These are phyloP conservation scores for Phylloporus rhodoxanthus DNA, from an alignment of 768 basidiomycete genomes.

Conservation along the genomic window DNA sequence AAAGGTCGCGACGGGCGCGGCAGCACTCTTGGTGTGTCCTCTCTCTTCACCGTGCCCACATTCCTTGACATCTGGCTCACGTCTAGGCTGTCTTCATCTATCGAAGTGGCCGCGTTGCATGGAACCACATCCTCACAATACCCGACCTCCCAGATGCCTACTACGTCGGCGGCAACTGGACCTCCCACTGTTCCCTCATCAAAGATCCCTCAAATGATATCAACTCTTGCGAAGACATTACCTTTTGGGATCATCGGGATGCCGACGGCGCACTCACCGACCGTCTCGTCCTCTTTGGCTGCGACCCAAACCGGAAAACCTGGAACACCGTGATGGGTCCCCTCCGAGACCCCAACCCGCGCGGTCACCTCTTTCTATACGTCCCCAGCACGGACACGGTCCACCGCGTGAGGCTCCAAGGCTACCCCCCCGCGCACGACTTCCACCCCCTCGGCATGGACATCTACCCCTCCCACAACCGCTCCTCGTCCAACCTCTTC, in stretches of 20 bases:
- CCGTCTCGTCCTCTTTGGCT: slow-evolving; percentile 40
- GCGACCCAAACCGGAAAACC: slow-evolving; percentile 41
- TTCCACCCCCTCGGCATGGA: slow-evolving; percentile 73
- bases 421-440: slow-evolving; percentile 52
- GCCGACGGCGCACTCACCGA: slow-evolving; percentile 33
- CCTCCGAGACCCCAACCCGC: slow-evolving; percentile 48
- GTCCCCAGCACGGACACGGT: slow-evolving; percentile 24
- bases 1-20: slow-evolving; percentile 4
- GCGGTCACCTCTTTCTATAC: slow-evolving; percentile 60
- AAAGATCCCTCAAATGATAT: slow-evolving; percentile 31
- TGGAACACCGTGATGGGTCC: slow-evolving; percentile 83
- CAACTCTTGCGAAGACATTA: slow-evolving; percentile 57
- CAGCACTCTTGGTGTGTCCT: slow-evolving; percentile 9
- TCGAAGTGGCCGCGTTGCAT: slow-evolving; percentile 38
- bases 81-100: slow-evolving; percentile 40
- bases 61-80: neutral
- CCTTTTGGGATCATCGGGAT: slow-evolving; percentile 57
- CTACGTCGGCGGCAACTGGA: slow-evolving; percentile 45
- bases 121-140: slow-evolving; percentile 37
- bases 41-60: neutral
- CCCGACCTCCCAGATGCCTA: slow-evolving; percentile 47
- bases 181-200: slow-evolving; percentile 41
- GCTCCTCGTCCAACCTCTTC: slow-evolving; percentile 52
- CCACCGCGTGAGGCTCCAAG: slow-evolving; percentile 39
- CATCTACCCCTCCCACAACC: slow-evolving; percentile 44